Base-by-base conservation (phyloP, 139 green algal species). In the Volvox africanus region DNA sequence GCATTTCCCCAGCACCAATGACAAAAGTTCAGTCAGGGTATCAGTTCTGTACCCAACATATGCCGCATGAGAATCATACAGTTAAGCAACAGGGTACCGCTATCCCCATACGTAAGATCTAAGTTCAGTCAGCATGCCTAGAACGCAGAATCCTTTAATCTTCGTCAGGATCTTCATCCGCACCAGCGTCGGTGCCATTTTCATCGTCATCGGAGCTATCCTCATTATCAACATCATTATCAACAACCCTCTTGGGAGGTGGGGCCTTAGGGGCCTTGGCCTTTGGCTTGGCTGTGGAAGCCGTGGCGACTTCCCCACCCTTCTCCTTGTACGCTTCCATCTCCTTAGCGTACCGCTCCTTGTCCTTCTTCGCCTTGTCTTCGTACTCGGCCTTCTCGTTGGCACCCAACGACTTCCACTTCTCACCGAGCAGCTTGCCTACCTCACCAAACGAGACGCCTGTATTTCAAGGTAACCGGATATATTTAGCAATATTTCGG, bases 301-400 rank as follows among this genome's bases (percentile, higher is more conserved):
- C 61, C 5, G 61, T 26, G 17, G 62, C 80, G 32, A 30, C 37
- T 32, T 84, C 36, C 32, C 61, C 69, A 5, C 76, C 92, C 89
- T 97, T 96, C 92, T 97, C 92, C 89, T 97, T 96, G 93, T 97
- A 98, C 2, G 86, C 91, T n/a, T 92, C 93, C 94, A 96, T 97
- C 62, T 94, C 92, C 78, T 93, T 82, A 11, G 90, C 68, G 89
- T 97, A 97, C 1, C 96, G 93, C 83, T 94, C 91, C 93, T 95
- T 95, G 89, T 96, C 92, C 81, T 92, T 82, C 37, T 73, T 75
- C 26, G 92, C 91, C 88, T 88, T 55, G 22, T 92, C 85, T 12
- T 85, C n/a, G 61, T 88, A 92, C 85, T 71, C 36, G 9, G 87
- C 88, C 93, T 97, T 99, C 91, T 98, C 97, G 37, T 95, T 92